Percentiles rank a stretch among this genome's conserved stretches.
phyloP scores from a whole-genome alignment of 2,329 filamentous ascomycete genomes.

The Bipolaris oryzae region DNA sequence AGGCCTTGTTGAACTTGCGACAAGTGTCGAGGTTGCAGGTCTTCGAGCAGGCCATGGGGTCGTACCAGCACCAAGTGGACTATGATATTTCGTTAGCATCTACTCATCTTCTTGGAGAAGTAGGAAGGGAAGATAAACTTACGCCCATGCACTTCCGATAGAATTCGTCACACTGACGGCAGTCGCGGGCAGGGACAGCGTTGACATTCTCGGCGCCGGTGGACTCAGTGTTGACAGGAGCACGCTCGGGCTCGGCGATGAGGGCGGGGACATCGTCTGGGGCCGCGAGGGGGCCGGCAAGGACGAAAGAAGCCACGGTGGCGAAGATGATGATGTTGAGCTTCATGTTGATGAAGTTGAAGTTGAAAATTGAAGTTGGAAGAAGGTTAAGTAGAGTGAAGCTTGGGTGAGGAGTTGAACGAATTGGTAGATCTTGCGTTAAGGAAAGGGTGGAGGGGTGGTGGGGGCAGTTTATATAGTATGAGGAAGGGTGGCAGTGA shows the following conservation, averaged over 20 bases:
- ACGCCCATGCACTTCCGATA: background rate
- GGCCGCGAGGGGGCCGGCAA: background rate
- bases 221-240: background rate
- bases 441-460: too few relatives aligned
- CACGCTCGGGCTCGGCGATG: background rate
- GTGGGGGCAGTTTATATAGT: background rate
- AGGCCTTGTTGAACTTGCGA: background rate
- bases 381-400: background rate
- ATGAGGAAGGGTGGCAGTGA: background rate
- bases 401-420: background rate
- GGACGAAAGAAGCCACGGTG: background rate
- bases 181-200: background rate
- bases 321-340: background rate
- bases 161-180: background rate
- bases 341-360: background rate
- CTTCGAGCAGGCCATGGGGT: background rate
- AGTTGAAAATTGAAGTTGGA: background rate
- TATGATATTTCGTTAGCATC: background rate
- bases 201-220: background rate
- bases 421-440: background rate
- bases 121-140: background rate
- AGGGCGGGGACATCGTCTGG: background rate
- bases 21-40: background rate
- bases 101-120: background rate
- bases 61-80: background rate